These are phyloP conservation scores for Imleria badia DNA, from an alignment of 768 basidiomycete genomes.

Conservation along the genomic window DNA sequence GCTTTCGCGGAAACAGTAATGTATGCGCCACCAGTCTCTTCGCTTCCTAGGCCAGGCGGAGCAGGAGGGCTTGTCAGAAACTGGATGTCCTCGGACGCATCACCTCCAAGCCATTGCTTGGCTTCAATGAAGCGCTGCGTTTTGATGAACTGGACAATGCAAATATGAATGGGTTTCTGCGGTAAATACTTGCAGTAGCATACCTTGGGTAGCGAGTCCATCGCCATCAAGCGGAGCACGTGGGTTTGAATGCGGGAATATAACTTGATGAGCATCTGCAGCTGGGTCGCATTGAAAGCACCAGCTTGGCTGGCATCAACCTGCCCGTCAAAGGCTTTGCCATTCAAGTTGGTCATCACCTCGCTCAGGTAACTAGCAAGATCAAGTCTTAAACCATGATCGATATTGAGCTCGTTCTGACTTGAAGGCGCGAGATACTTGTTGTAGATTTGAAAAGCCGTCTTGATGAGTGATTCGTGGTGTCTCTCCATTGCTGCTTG, in stretches of 20 bases:
- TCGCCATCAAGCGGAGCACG: conserved; percentile 97
- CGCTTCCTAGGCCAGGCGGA: conserved; percentile 66
- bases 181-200: conserved; percentile 13
- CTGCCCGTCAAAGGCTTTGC: conserved; percentile 75
- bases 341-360: conserved; percentile 74
- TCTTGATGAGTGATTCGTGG: conserved; percentile 91
- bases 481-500: conserved; percentile 95
- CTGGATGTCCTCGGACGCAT: conserved; percentile 63
- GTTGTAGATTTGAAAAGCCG: conserved; percentile 92
- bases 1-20: conserved; percentile 83
- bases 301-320: conserved; percentile 80
- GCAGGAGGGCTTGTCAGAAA: conserved; percentile 57
- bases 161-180: conserved; percentile 8
- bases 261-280: conserved; percentile 88
- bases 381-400: conserved; percentile 94
- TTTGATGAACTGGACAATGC: conserved; percentile 71
- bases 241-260: conserved; percentile 97
- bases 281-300: conserved; percentile 90
- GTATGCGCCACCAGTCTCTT: conserved; percentile 82
- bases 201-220: conserved; percentile 98
- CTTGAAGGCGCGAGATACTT: conserved; percentile 95
- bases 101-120: conserved; percentile 76
- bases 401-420: conserved; percentile 96
- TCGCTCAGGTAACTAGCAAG: conserved; percentile 91
- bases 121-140: conserved; percentile 78